These are phyloP conservation scores for Verticillium longisporum DNA, from an alignment of 2,329 filamentous ascomycete species.

Conservation along the genomic window DNA sequence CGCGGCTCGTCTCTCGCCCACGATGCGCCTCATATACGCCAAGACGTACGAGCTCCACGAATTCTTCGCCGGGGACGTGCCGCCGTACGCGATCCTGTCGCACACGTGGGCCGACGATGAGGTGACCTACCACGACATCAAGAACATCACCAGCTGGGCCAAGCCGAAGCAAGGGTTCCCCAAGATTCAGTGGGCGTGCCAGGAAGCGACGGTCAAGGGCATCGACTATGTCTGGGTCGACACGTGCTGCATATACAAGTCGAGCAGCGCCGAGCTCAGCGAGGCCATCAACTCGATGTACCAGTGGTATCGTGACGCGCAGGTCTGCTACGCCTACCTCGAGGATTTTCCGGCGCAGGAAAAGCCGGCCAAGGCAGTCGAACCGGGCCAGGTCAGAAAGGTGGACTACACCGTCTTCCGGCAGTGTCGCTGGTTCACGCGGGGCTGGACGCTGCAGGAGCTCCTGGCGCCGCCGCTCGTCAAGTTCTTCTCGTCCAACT, in stretches of 20 bases:
- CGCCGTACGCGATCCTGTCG: slow-evolving; percentile 15
- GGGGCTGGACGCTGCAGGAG: slow-evolving; percentile 59
- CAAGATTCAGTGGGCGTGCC: slow-evolving; percentile 10
- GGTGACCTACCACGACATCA: slow-evolving; percentile 4
- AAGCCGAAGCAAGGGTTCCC: background rate
- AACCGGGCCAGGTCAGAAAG: background rate
- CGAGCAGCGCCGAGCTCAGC: slow-evolving; percentile 20
- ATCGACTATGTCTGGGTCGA: slow-evolving; percentile 27
- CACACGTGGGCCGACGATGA: slow-evolving; percentile 11
- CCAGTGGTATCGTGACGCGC: slow-evolving; percentile 24
- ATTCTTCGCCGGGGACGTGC: slow-evolving; percentile 10
- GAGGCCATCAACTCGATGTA: slow-evolving; percentile 20
- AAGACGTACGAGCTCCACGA: slow-evolving; percentile 11
- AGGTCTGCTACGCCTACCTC: slow-evolving; percentile 25
- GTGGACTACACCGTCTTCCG: background rate
- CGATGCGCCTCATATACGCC: slow-evolving; percentile 21
- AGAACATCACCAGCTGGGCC: background rate
- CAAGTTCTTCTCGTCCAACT: slow-evolving; percentile 15
- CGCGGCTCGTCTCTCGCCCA: background rate
- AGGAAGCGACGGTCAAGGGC: slow-evolving; percentile 13
- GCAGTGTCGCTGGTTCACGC: slow-evolving; percentile 21
- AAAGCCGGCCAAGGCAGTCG: too few relatives aligned
- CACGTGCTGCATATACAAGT: slow-evolving; percentile 26
- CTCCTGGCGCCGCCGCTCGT: slow-evolving; percentile 42
- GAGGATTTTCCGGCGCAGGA: slow-evolving; percentile 19